Base-by-base conservation (phyloP, 495 filamentous ascomycete genomes). In the Rostrohypoxylon terebratum region DNA sequence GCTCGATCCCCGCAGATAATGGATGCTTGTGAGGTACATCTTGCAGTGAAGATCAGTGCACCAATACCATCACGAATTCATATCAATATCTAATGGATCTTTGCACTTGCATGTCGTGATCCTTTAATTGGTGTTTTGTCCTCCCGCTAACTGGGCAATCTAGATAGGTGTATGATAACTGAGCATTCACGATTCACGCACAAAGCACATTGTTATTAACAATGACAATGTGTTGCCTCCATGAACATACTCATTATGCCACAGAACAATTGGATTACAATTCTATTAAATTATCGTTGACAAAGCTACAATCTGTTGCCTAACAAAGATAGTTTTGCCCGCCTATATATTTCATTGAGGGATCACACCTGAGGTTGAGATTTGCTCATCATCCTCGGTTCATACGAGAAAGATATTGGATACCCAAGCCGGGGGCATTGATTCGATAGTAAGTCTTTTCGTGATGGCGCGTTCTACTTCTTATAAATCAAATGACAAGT, bases 371-470 rank as follows among this genome's bases (percentile, higher is more conserved):
- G 13, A 14, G 34, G 21, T 14, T 16, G 23, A 45, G 18, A 38
- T 13, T 28, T 51, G 8, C 5, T 25, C 21, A 3, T n/a, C 13
- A 53, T 31, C 11, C 23, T 28, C 13, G 14, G 21, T 31, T 1
- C 1, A 25, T 4, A n/a, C 6, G 11, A 31, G 1, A 11, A 5
- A 14, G 21, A n/a, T 8, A n/a, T 18, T 31, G 34, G 1, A 36
- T n/a, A 42, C 38, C 4, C 38, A n/a, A 55, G 20, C 20, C 14
- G 33, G 20, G 44, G 18, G 36, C 31, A 21, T 53, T 61, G 16
- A 57, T 68, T 68, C 23, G 47, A 68, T 36, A 68, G 65, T 61
- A 45, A 55, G 42, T 34, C 10, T 23, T n/a, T 23, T 55, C 18
- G 55, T 34, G n/a, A 69, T 63, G 65, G 25, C 48, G 14, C 23